A percentile compares a stretch with the other conserved stretches of the same genome.
These are phyloP conservation scores for Periconia sp. DNA, from an alignment of 2,329 filamentous ascomycete genomes.

Conservation along the genomic window DNA sequence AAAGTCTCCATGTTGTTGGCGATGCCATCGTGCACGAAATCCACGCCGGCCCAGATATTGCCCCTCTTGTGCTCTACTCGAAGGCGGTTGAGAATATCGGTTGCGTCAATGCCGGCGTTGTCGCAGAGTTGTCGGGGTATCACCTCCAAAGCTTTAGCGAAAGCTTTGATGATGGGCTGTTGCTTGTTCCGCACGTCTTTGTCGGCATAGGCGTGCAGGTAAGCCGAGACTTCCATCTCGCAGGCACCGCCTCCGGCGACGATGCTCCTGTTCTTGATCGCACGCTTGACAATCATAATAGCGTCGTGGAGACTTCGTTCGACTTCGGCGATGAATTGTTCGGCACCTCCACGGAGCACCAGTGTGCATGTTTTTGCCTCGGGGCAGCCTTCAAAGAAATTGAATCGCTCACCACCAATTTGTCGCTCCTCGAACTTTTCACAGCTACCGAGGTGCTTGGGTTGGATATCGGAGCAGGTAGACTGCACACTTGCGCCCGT, in stretches of 20 bases:
- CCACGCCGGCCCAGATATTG: constrained; percentile 91
- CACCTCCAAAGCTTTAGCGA: constrained; percentile 94
- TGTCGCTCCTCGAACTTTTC: constrained; percentile 92
- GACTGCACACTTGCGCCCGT: constrained; percentile 91
- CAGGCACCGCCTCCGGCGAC: constrained; percentile 92
- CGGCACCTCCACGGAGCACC: constrained; percentile 89
- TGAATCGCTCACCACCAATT: constrained; percentile 96
- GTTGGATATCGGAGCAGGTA: constrained; percentile 91
- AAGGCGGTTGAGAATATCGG: constrained; percentile 94
- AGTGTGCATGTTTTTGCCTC: constrained; percentile 96
- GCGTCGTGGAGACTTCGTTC: constrained; percentile 97
- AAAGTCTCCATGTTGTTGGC: constrained; percentile 93
- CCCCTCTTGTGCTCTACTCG: constrained; percentile 96
- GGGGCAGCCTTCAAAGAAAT: constrained; percentile 96
- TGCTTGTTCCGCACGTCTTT: constrained; percentile 93
- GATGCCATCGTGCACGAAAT: constrained; percentile 90
- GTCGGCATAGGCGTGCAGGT: constrained; percentile 90
- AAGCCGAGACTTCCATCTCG: constrained; percentile 96
- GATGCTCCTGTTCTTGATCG: constrained; percentile 90
- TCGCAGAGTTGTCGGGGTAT: constrained; percentile 97
- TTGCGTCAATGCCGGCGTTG: constrained; percentile 97
- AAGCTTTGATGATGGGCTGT: constrained; percentile 95
- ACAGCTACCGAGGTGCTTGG: constrained; percentile 88
- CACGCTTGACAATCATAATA: constrained; percentile 99
- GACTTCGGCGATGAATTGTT: constrained; percentile 99